These are phyloP conservation scores for Lentinus brumalis DNA, from an alignment of 768 basidiomycete genomes.

Conservation along the genomic window DNA sequence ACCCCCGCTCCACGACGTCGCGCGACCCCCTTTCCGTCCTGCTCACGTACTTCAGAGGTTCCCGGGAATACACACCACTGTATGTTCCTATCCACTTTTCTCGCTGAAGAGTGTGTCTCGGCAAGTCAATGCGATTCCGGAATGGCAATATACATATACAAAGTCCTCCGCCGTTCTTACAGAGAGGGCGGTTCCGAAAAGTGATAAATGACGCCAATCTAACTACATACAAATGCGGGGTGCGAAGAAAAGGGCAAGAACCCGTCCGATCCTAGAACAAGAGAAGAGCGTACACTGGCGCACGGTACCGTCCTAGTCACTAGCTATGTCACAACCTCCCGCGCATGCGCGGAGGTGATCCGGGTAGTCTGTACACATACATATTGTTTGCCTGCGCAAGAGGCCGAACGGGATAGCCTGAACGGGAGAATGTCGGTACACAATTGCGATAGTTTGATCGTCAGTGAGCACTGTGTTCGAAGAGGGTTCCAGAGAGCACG, in stretches of 20 bases:
- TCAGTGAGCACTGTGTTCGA: neutral
- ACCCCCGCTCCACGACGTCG: neutral
- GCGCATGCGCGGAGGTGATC: neutral
- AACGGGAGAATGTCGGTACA: neutral
- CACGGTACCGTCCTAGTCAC: constrained; percentile 1
- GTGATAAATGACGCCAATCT: constrained; percentile 1
- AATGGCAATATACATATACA: neutral
- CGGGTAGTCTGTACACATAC: neutral
- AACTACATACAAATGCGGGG: constrained; percentile 16
- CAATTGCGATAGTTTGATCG: neutral
- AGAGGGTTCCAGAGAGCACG: neutral
- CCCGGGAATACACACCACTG: neutral
- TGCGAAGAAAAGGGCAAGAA: neutral
- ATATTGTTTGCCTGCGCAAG: too few species aligned
- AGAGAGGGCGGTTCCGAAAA: neutral
- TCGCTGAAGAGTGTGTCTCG: neutral
- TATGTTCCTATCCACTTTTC: neutral
- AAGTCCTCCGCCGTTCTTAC: neutral
- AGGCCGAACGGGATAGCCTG: neutral
- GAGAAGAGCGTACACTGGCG: neutral
- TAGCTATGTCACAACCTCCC: constrained; percentile 1
- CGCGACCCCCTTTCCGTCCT: neutral
- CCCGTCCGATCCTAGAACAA: neutral
- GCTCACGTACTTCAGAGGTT: neutral
- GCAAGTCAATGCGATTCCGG: neutral